Base-by-base conservation (phyloP, 2,329 filamentous ascomycete species). In the Sporothrix pallida region DNA sequence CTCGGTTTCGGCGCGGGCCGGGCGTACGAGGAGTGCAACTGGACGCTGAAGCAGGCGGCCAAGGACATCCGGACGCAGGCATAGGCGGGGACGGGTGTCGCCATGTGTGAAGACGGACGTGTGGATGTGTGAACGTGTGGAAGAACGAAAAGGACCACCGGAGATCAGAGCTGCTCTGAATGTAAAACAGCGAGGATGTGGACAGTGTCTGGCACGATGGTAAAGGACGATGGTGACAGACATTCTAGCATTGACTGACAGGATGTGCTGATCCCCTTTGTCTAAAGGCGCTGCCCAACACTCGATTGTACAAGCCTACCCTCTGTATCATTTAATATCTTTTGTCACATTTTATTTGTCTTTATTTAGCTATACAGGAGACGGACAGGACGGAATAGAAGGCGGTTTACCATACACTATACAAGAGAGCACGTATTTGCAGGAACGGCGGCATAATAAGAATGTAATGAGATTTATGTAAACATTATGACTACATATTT, bases 11-110 rank as follows among this genome's bases (percentile, higher is more conserved):
- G 97, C 82, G 95, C 95, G 77, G 96, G 96, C 80, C 91, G 97
- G 80, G 96, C 96, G 74, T 99, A 97, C 87, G 96, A 99, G 84
- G 96, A 99, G 87, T 98, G 96, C 85, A 97, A 99, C 86, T 93
- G 88, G 86, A 91, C 86, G 85, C 82, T 91, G 79, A 91, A 90
- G 84, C 86, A 87, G 81, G 88, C 88, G 50, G 86, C 88, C 62
- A 85, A 84, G 78, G 87, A 89, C 73, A 83, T 90, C 78, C 87
- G 86, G 83, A 87, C 84, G 81, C 83, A 85, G 79, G 82, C 84
- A 80, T 86, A 81, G 80, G 44, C 4, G 15, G 37, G 50, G 23
- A 48, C 6, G 46, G 15, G 13, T n/a, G 72, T 52, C 20, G 13
- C 17, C 48, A 9, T 31, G 48, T 31, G 48, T 15, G 54, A 17